Evolutionary conservation across 2,329 filamentous ascomycete species (phyloP), one percentile per base, ranked within the genome.

Genomic region (Aphanoascus verrucosus): DNA sequence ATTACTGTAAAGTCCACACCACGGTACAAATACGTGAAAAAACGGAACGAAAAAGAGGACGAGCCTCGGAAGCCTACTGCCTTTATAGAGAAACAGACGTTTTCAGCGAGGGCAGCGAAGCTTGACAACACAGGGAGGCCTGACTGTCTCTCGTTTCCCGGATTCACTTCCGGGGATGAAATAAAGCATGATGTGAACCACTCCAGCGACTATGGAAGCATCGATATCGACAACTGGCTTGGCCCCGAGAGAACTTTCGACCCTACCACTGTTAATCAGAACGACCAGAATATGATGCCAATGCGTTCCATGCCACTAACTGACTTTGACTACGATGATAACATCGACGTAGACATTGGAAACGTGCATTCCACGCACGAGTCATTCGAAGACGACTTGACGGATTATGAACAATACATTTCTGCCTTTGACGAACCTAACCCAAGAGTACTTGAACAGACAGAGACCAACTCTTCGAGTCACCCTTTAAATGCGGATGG

Each of bases 321-420:
- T 17, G 15, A 48, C 9, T 32, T 42, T 20, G 38, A 43, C 38
- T 47, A 53, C 28, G 44, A 53, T 32, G 51, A 49, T 17, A 19
- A 41, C 35, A 23, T 43, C 23, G 32, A 53, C 12, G 11, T 15
- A 34, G 31, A 20, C 6, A 15, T 34, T 23, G 43, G 14, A 35
- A 34, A 45, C 20, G 8, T 15, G 15, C 12, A 32, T 14, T 15
- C 32, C 5, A 11, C 47, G 3, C 15, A 44, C 20, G 41, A 40
- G 32, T 17, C 35, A n/a, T 20, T 45, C 14, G 53, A 55, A 15
- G 37, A 45, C 7, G 41, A 55, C 6, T 17, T 52, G 9, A 52
- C 53, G 15, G 48, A 55, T 34, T 55, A 55, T 20, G 53, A 52
- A 23, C 47, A 43, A 45, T 55, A 52, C 11, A 28, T 48, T 12